phyloP scores from a whole-genome alignment of 2,329 filamentous ascomycete genomes.

The Neoascochyta sp. region DNA sequence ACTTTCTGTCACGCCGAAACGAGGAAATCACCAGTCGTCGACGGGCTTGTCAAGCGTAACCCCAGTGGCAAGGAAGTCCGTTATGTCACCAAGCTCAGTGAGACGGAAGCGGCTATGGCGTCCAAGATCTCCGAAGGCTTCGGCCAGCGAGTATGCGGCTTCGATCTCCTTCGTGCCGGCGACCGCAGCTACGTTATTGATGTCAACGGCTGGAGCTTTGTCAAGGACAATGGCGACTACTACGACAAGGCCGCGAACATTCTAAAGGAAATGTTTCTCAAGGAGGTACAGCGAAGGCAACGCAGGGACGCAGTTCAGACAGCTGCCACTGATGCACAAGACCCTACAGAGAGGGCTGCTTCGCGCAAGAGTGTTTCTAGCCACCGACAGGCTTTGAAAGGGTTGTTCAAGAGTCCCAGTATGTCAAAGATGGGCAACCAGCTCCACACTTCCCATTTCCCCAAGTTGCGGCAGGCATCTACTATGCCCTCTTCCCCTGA shows the following conservation, averaged over 20 bases:
- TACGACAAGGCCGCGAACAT: slow-evolving; percentile 89
- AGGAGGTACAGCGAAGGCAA: slow-evolving; percentile 64
- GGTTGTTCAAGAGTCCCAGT: slow-evolving; percentile 62
- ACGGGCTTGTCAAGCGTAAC: slow-evolving; percentile 91
- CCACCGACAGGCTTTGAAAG: slow-evolving; percentile 51
- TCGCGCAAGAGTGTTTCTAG: slow-evolving; percentile 34
- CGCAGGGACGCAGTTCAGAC: slow-evolving; percentile 42
- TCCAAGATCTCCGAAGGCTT: slow-evolving; percentile 87
- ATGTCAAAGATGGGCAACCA: slow-evolving; percentile 56
- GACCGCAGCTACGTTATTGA: slow-evolving; percentile 97
- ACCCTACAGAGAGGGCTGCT: slow-evolving; percentile 13
- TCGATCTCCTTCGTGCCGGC: slow-evolving; percentile 83
- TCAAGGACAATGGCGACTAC: slow-evolving; percentile 98
- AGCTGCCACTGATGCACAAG: slow-evolving; percentile 36
- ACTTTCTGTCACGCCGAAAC: slow-evolving; percentile 96
- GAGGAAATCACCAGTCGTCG: slow-evolving; percentile 92
- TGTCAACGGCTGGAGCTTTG: slow-evolving; percentile 99
- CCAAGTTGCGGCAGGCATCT: slow-evolving; percentile 33
- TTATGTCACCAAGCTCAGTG: slow-evolving; percentile 81
- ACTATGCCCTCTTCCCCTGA: slow-evolving; percentile 47
- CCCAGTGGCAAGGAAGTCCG: slow-evolving; percentile 96
- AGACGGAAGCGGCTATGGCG: slow-evolving; percentile 80
- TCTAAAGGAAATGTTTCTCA: slow-evolving; percentile 80
- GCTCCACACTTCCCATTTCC: slow-evolving; percentile 38
- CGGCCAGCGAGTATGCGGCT: slow-evolving; percentile 91